phyloP scores from a whole-genome alignment of 2,329 filamentous ascomycete genomes.

The Mariannaea elegans region DNA sequence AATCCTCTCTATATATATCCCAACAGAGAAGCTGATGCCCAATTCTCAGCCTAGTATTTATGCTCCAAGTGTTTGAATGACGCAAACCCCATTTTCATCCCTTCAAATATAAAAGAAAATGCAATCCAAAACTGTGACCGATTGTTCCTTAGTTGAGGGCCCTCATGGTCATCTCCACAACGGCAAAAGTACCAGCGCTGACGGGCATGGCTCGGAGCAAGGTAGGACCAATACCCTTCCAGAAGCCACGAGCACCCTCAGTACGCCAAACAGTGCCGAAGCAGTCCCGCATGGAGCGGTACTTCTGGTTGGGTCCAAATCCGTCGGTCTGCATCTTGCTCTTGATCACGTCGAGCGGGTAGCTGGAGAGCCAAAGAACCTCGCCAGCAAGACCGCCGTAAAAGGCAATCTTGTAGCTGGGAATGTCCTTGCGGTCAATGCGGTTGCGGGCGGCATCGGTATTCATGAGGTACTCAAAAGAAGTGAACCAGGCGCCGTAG shows the following conservation, averaged over 20 bases:
- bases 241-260: conserved; percentile 87
- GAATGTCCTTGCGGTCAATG: conserved; percentile 78
- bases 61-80: neutral
- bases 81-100: neutral
- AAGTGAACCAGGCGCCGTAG: conserved; percentile 94
- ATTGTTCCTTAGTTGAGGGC: conserved; percentile 56
- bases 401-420: conserved; percentile 84
- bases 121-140: neutral
- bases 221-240: conserved; percentile 92
- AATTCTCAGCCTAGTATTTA: neutral
- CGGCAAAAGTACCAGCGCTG: conserved; percentile 95
- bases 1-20: conserved; percentile 27
- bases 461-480: conserved; percentile 98
- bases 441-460: conserved; percentile 81
- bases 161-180: conserved; percentile 74
- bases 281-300: conserved; percentile 86
- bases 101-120: neutral
- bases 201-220: conserved; percentile 96
- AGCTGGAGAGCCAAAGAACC: conserved; percentile 90
- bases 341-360: conserved; percentile 97
- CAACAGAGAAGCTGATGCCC: conserved; percentile 1
- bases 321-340: conserved; percentile 99
- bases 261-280: conserved; percentile 82
- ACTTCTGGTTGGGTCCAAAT: conserved; percentile 77
- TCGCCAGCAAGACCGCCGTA: conserved; percentile 96